A percentile compares a stretch with the other conserved stretches of the same genome.
phyloP scores from a whole-genome alignment of 78 protist species.

The Guillardia theta region DNA sequence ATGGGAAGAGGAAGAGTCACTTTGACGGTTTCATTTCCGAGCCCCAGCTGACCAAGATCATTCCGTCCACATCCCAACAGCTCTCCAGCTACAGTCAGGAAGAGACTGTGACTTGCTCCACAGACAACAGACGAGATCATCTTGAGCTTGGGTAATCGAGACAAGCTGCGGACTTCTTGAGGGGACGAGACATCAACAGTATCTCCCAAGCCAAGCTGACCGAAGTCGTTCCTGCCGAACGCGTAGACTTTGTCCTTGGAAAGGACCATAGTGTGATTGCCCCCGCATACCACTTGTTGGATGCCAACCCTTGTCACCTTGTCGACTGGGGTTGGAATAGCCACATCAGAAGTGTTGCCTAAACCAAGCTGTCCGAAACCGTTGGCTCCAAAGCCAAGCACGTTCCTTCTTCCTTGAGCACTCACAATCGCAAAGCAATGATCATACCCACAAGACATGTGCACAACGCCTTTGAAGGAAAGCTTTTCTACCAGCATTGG shows the following conservation, averaged over 20 bases:
- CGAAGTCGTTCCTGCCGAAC: background rate
- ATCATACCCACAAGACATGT: background rate
- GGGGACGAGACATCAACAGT: too few species aligned
- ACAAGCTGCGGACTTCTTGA: too few species aligned
- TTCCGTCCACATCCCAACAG: background rate
- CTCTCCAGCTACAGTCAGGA: background rate
- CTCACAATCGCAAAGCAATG: background rate
- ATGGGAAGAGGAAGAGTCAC: too few species aligned
- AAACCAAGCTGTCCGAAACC: background rate
- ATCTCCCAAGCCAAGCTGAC: background rate
- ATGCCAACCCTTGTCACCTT: too few species aligned
- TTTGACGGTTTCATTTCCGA: too few species aligned
- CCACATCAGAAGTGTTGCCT: background rate
- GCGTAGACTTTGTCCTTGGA: background rate
- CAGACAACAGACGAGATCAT: too few species aligned
- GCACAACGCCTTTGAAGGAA: background rate
- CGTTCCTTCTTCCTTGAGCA: too few species aligned
- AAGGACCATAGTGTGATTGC: background rate
- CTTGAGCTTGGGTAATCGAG: too few species aligned
- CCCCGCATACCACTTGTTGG: background rate
- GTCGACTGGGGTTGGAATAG: too few species aligned
- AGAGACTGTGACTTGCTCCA: background rate
- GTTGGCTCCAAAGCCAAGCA: background rate
- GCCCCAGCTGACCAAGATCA: background rate
- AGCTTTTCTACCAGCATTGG: background rate